Evolutionary conservation across 179 eudicot species (phyloP).

Genomic region (Camellia oleifera): DNA sequence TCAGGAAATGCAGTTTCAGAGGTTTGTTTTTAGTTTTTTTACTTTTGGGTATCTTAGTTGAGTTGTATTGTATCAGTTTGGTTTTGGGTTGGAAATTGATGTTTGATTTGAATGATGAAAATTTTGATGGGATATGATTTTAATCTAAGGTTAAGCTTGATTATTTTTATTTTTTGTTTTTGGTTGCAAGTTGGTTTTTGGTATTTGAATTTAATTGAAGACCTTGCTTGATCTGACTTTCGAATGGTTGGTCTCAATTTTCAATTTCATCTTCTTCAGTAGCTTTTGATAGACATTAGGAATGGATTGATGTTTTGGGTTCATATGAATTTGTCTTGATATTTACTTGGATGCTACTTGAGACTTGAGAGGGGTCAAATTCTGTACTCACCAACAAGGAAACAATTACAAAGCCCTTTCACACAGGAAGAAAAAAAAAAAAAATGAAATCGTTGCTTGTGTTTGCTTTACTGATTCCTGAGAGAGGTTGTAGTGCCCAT

Average conservation of each 20-base stretch:
- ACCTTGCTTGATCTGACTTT: not conserved
- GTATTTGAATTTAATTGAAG: not conserved
- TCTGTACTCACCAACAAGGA: too few species aligned
- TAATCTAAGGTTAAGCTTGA: not conserved
- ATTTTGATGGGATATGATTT: slow-evolving; percentile 1
- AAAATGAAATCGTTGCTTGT: too few species aligned
- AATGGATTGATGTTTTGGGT: not conserved
- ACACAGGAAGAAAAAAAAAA: too few species aligned
- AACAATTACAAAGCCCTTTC: too few species aligned
- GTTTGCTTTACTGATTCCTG: too few species aligned
- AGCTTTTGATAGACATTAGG: not conserved
- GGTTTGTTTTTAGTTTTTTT: slow-evolving; percentile 35
- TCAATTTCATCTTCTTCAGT: not conserved
- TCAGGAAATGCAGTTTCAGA: slow-evolving; percentile 86
- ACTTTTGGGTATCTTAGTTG: not conserved
- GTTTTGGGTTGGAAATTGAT: not conserved
- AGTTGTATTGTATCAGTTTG: not conserved
- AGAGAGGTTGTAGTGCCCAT: too few species aligned
- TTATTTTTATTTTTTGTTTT: too few species aligned
- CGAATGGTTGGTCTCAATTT: not conserved
- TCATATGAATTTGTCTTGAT: not conserved
- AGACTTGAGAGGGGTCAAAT: too few species aligned
- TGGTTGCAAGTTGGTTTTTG: not conserved
- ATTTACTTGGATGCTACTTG: too few species aligned
- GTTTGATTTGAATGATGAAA: too few species aligned